Conservation (phyloP, 148 eudicot species). For the Rhododendron henanense region DNA sequence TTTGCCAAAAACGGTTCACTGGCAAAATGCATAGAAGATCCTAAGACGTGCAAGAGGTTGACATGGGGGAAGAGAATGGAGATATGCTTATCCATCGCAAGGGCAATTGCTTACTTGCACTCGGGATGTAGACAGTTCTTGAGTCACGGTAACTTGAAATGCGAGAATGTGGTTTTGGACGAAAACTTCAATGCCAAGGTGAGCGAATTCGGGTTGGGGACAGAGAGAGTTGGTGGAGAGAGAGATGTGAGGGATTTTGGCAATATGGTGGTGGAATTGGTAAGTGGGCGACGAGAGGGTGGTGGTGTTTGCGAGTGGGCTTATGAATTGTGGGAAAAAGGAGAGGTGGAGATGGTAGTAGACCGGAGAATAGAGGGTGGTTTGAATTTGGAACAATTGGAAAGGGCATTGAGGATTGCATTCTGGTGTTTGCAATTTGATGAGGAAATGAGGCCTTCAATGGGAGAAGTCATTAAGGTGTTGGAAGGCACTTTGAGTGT, state of each 20-base stretch:
- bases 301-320: constrained; percentile 32
- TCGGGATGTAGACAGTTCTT: constrained; percentile 57
- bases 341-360: constrained; percentile 26
- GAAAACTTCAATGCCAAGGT: constrained; percentile 50
- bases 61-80: constrained; percentile 53
- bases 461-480: constrained; percentile 68
- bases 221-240: constrained; percentile 16
- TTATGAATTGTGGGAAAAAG: constrained; percentile 42
- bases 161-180: constrained; percentile 46
- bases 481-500: constrained; percentile 50
- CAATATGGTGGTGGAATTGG: constrained; percentile 33
- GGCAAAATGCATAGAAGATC: constrained; percentile 38
- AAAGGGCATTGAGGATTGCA: constrained; percentile 46
- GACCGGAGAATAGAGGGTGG: constrained; percentile 36
- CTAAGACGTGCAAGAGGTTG: constrained; percentile 35
- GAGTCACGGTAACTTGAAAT: constrained; percentile 50
- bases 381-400: constrained; percentile 44
- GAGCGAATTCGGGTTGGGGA: constrained; percentile 41
- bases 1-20: constrained; percentile 43
- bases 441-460: constrained; percentile 57
- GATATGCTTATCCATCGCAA: constrained; percentile 43
- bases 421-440: constrained; percentile 65
- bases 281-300: constrained; percentile 33
- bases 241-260: constrained; percentile 53
- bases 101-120: constrained; percentile 56